Evolutionary conservation across 2,329 filamentous ascomycete species (phyloP).

Genomic region (Cadophora sp.): DNA sequence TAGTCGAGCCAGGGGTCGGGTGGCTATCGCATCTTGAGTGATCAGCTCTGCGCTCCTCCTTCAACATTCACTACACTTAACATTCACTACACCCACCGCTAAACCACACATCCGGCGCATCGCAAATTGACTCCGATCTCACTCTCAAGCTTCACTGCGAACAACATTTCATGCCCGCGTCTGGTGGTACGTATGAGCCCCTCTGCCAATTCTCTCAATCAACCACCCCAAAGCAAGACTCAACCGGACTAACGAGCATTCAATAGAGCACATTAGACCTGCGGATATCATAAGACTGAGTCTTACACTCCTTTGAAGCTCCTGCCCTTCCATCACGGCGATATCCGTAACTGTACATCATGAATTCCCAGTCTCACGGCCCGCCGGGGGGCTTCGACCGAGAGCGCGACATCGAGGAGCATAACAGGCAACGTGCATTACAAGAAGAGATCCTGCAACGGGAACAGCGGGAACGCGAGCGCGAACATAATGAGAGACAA

Average conservation of each 20-base stretch:
- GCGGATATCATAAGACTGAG: neutral
- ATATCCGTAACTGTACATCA: conserved; percentile 20
- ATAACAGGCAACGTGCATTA: conserved; percentile 60
- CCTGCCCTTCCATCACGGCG: neutral
- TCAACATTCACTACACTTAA: neutral
- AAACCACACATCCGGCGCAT: neutral
- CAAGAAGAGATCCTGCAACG: conserved; percentile 62
- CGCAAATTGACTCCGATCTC: neutral
- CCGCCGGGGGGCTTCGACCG: conserved; percentile 42
- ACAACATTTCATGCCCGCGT: neutral
- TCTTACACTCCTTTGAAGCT: neutral
- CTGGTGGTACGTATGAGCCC: conserved; percentile 1
- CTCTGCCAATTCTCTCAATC: neutral
- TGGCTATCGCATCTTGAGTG: neutral
- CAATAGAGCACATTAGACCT: conserved; percentile 12
- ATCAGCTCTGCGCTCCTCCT: neutral
- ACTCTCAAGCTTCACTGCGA: conserved; percentile 3
- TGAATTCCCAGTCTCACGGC: conserved; percentile 45
- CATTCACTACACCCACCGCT: neutral
- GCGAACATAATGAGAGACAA: conserved; percentile 57
- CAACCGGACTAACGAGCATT: neutral
- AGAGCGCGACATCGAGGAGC: conserved; percentile 57
- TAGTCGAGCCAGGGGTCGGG: neutral
- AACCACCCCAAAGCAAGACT: neutral
- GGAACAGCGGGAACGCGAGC: conserved; percentile 38